Conservation (phyloP, 345 rosid genomes). For the Tarenaya hassleriana region DNA sequence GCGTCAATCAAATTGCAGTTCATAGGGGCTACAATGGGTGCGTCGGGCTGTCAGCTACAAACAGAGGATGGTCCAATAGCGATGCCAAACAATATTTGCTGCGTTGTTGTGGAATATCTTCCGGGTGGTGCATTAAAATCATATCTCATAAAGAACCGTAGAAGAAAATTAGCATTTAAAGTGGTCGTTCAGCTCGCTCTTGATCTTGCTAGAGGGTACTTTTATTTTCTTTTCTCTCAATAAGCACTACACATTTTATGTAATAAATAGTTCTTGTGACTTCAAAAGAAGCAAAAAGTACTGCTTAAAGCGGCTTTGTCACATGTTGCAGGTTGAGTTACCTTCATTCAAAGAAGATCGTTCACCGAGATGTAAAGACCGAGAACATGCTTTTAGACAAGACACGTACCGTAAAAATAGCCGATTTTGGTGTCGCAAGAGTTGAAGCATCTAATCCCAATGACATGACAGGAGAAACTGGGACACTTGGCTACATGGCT, state of each 20-base stretch:
- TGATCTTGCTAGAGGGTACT: slow-evolving; percentile 96
- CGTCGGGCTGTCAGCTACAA: slow-evolving; percentile 71
- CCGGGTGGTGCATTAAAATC: slow-evolving; percentile 88
- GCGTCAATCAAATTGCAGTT: slow-evolving; percentile 44
- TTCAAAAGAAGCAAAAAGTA: not conserved
- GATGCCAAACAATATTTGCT: slow-evolving; percentile 83
- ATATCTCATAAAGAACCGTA: slow-evolving; percentile 78
- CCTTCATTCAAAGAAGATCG: slow-evolving; percentile 92
- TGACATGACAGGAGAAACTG: slow-evolving; percentile 99
- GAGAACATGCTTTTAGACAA: slow-evolving; percentile 97
- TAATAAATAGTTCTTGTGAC: slow-evolving; percentile 1
- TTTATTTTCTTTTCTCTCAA: too few relatives aligned
- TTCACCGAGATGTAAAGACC: slow-evolving; percentile 97
- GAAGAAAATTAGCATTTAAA: slow-evolving; percentile 88
- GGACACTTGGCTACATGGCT: slow-evolving; percentile 99
- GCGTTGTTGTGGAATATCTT: slow-evolving; percentile 97
- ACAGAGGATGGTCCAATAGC: slow-evolving; percentile 72
- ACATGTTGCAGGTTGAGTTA: slow-evolving; percentile 68
- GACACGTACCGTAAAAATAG: slow-evolving; percentile 74
- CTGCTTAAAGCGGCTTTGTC: not conserved
- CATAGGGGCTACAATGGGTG: slow-evolving; percentile 94
- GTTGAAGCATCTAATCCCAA: slow-evolving; percentile 98
- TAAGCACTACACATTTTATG: too few relatives aligned
- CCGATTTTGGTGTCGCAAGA: slow-evolving; percentile 98
- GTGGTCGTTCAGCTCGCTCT: slow-evolving; percentile 89